Percentiles rank a stretch among this genome's conserved stretches.
These are phyloP conservation scores for Saccharomycopsis malanga DNA, from an alignment of 805 yeast genomes.

Conservation along the genomic window DNA sequence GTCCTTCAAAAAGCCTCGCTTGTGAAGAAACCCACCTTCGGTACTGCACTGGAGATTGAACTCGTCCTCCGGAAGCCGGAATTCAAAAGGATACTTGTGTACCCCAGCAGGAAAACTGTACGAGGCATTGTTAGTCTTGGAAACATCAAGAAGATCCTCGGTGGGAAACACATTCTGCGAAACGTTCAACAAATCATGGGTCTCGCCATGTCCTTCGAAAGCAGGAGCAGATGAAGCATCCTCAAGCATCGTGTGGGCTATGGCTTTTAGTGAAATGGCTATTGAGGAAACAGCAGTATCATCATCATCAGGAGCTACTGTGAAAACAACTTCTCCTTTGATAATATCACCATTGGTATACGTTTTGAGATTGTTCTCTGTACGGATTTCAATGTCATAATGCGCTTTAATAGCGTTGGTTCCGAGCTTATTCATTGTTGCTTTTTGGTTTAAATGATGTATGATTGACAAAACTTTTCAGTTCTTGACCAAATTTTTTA, in stretches of 20 bases:
- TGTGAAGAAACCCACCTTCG: slow-evolving; percentile 15
- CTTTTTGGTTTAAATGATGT: too few species aligned
- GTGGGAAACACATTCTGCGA: slow-evolving; percentile 9
- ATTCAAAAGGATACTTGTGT: slow-evolving; percentile 15
- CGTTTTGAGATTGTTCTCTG: slow-evolving; percentile 4
- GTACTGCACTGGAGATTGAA: slow-evolving; percentile 14
- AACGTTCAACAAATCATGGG: slow-evolving; percentile 14
- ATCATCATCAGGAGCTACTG: slow-evolving; percentile 2
- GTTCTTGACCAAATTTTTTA: background rate
- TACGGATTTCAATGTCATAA: slow-evolving; percentile 7
- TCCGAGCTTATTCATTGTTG: slow-evolving; percentile 3
- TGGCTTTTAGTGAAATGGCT: slow-evolving; percentile 5
- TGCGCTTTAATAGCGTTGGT: background rate
- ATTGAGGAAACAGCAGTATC: background rate
- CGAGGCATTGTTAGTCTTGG: background rate
- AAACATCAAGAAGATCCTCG: background rate
- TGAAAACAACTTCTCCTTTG: slow-evolving; percentile 12
- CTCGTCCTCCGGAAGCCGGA: slow-evolving; percentile 16
- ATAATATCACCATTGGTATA: slow-evolving; percentile 20
- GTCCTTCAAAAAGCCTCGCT: slow-evolving; percentile 20
- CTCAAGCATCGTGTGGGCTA: slow-evolving; percentile 16
- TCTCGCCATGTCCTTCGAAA: slow-evolving; percentile 18
- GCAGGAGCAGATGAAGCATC: slow-evolving; percentile 15
- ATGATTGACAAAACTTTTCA: too few species aligned
- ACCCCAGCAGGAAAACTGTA: slow-evolving; percentile 13